These are phyloP conservation scores for Cercospora sp. DNA, from an alignment of 2,329 filamentous ascomycete genomes.

Conservation along the genomic window DNA sequence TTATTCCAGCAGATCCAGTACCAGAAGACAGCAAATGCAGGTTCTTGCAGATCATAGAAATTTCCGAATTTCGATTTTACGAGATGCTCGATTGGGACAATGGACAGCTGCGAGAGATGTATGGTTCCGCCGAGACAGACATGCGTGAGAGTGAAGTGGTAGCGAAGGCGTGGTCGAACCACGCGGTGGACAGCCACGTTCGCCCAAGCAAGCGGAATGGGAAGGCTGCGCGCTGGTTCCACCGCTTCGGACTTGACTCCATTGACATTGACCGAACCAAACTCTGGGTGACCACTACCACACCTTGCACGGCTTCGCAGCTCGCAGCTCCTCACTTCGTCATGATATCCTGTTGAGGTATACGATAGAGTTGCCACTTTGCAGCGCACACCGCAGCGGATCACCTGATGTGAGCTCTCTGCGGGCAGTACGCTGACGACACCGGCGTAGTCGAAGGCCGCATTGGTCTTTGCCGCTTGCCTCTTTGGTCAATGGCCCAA, in stretches of 20 bases:
- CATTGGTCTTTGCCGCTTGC: not conserved
- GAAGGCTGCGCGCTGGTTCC: not conserved
- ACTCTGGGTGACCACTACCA: not conserved
- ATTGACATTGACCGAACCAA: not conserved
- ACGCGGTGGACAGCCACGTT: not conserved
- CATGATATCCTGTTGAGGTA: not conserved
- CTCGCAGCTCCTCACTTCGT: not conserved
- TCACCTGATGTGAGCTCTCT: not conserved
- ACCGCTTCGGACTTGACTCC: not conserved
- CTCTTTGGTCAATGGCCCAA: not conserved
- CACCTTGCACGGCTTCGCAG: not conserved
- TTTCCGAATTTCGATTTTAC: not conserved
- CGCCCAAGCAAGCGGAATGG: not conserved
- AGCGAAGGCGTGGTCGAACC: not conserved
- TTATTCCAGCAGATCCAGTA: not conserved
- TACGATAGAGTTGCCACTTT: not conserved
- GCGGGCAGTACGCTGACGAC: not conserved
- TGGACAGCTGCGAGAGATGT: not conserved
- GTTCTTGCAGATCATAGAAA: not conserved
- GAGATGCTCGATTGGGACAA: not conserved
- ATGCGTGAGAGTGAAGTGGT: not conserved
- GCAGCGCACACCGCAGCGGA: not conserved
- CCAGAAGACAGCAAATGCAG: not conserved
- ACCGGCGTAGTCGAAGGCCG: not conserved
- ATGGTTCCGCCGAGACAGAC: not conserved